These are phyloP conservation scores for Microcyclospora tardicrescens DNA, from an alignment of 2,329 filamentous ascomycete genomes.

Conservation along the genomic window DNA sequence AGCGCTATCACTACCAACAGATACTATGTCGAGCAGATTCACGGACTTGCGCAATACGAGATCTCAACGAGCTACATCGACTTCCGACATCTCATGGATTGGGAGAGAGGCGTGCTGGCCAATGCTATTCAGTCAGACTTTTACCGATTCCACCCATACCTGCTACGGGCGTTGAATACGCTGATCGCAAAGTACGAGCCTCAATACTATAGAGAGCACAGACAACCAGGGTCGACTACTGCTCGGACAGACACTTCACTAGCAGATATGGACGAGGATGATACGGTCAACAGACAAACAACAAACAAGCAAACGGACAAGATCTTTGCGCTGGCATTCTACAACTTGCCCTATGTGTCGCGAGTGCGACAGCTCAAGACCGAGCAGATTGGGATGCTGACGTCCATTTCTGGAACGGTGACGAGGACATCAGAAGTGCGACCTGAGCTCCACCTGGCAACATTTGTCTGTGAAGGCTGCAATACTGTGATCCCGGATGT, in stretches of 20 bases:
- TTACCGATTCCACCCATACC: constrained; percentile 87
- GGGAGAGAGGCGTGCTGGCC: constrained; percentile 67
- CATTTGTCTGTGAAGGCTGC: constrained; percentile 84
- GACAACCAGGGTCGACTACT: constrained; percentile 64
- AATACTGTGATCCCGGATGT: constrained; percentile 75
- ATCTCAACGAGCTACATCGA: constrained; percentile 82
- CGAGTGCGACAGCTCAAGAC: constrained; percentile 77
- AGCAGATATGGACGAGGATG: constrained; percentile 47
- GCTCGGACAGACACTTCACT: constrained; percentile 51
- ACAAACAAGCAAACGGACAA: constrained; percentile 94
- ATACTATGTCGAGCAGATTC: constrained; percentile 75
- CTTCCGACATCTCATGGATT: constrained; percentile 67
- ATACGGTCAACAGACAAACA: constrained; percentile 54
- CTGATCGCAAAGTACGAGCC: constrained; percentile 91
- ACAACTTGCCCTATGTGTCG: constrained; percentile 80
- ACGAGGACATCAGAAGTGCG: constrained; percentile 94
- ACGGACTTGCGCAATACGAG: constrained; percentile 58
- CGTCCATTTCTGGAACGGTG: constrained; percentile 93
- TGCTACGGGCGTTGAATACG: constrained; percentile 78
- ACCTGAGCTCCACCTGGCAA: constrained; percentile 81
- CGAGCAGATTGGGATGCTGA: constrained; percentile 76
- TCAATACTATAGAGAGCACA: constrained; percentile 83
- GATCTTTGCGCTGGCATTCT: constrained; percentile 84
- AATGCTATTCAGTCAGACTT: constrained; percentile 81
- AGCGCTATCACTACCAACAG: constrained; percentile 64